Percentiles rank a stretch among this genome's conserved stretches.
These are phyloP conservation scores for Erysimum cheiri DNA, from an alignment of 441 rosid species.

Conservation along the genomic window DNA sequence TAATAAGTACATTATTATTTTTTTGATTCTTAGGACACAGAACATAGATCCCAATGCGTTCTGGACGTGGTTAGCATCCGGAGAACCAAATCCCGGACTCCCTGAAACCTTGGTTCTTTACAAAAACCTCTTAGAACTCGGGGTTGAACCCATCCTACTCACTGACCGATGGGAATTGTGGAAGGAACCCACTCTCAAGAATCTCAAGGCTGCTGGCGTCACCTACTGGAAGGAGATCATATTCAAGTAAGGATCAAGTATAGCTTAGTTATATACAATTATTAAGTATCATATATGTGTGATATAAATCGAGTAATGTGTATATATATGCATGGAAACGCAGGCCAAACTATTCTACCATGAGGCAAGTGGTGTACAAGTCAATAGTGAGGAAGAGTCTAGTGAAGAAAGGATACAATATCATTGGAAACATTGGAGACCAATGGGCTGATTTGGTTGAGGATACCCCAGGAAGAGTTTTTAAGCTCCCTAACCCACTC, in stretches of 20 bases:
- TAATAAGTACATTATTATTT: not conserved
- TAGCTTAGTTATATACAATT: not conserved
- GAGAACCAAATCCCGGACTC: conserved; percentile 48
- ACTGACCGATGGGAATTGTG: conserved; percentile 53
- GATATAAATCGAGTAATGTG: not conserved
- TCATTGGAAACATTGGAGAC: conserved; percentile 78
- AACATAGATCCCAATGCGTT: conserved; percentile 34
- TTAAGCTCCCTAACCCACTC: conserved; percentile 76
- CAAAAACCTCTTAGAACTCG: conserved; percentile 45
- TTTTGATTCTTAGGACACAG: conserved; percentile 45
- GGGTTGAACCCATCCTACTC: conserved; percentile 60
- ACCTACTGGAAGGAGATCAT: conserved; percentile 57
- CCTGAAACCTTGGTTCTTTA: conserved; percentile 63
- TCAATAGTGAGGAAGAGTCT: conserved; percentile 57
- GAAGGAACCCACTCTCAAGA: conserved; percentile 41
- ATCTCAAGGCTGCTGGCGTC: conserved; percentile 60
- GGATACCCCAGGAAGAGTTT: conserved; percentile 53
- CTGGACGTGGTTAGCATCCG: conserved; percentile 48
- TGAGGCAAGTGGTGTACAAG: conserved; percentile 46
- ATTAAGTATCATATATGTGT: not conserved
- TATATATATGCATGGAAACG: conserved; percentile 30
- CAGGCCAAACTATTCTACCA: conserved; percentile 55
- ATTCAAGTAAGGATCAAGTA: conserved; percentile 53
- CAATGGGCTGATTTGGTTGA: conserved; percentile 78
- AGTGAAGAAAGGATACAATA: conserved; percentile 57